These are phyloP conservation scores for Usnea hakonensis DNA, from an alignment of 495 filamentous ascomycete species.

Conservation along the genomic window DNA sequence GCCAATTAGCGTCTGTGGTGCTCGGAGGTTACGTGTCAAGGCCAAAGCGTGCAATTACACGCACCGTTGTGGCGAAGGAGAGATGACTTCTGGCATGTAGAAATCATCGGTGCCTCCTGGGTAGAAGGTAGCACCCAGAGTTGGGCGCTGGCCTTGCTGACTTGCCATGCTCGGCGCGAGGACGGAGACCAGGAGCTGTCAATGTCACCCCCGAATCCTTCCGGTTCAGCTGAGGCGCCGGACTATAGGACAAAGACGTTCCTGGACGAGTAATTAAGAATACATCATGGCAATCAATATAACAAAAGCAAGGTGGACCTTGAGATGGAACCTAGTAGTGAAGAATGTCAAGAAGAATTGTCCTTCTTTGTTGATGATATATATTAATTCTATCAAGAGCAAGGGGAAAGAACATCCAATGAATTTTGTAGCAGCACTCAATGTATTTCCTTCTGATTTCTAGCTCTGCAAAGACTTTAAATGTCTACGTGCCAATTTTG, in stretches of 20 bases:
- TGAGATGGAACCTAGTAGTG: background rate
- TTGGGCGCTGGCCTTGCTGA: slow-evolving; percentile 40
- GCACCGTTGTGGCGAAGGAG: slow-evolving; percentile 85
- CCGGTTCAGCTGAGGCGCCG: background rate
- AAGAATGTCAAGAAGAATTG: background rate
- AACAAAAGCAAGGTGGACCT: background rate
- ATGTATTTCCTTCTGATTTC: no score
- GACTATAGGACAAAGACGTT: background rate
- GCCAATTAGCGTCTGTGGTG: slow-evolving; percentile 21
- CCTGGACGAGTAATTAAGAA: background rate
- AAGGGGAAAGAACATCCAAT: background rate
- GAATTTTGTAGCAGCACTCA: no score
- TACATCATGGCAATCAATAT: background rate
- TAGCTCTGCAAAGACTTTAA: background rate
- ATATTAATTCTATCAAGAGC: background rate
- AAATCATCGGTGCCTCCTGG: slow-evolving; percentile 87
- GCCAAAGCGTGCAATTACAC: slow-evolving; percentile 27
- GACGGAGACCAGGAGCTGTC: background rate
- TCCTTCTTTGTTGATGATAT: background rate
- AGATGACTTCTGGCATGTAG: slow-evolving; percentile 67
- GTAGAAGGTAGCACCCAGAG: slow-evolving; percentile 77
- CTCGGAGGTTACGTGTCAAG: slow-evolving; percentile 11
- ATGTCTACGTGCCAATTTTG: background rate
- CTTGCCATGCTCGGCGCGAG: slow-evolving; percentile 6
- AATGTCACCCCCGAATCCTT: background rate